Evolutionary conservation across 208 protist species (phyloP), one percentile per base, ranked within the genome.

Genomic region (Trypanosoma melophagium): DNA sequence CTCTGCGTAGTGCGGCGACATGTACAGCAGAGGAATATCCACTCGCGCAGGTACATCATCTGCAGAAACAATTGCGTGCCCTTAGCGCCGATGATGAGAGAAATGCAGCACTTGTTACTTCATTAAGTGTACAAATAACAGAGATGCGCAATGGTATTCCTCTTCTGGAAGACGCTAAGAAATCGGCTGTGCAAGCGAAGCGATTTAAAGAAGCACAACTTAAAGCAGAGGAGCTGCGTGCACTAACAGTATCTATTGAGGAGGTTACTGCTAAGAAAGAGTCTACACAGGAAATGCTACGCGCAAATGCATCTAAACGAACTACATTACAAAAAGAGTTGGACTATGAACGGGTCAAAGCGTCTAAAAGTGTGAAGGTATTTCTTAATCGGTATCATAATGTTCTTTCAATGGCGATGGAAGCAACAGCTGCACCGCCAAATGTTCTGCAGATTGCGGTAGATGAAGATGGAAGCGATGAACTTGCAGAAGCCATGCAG

Each of bases 191-290:
- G 38, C 55, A 62, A 12, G 73, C 49, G 22, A 77, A 74, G 52
- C 69, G 69, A 13, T 86, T 91, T 58, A 83, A 80, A 25, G 79
- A 71, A 10, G 85, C 81, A 3, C 77, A 87, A 56, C 35, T 61
- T 7, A 71, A 65, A 50, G 35, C 57, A 13, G 66, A 71, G 16
- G 66, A 71, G 24, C 28, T 71, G 25, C 66, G 58, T 1, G 24
- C 42, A 9, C 50, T 65, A 4, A 57, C 58, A 41, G 21, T 22
- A 4, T 51, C 28, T 31, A 58, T 71, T 10, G 21, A 31, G 17
- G 58, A 59, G 45, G 13, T 52, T n/a, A 52, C 31, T 1, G 56
- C 45, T 16, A 40, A 25, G 13, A 52, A 19, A 7, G 42, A 54
- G 4, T 40, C 54, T 7, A 45, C 56, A n/a, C 21, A 57, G 10